Evolutionary conservation across 148 eudicot genomes (phyloP), one percentile per base, ranked within the genome.

Genomic region (Silene conica): DNA sequence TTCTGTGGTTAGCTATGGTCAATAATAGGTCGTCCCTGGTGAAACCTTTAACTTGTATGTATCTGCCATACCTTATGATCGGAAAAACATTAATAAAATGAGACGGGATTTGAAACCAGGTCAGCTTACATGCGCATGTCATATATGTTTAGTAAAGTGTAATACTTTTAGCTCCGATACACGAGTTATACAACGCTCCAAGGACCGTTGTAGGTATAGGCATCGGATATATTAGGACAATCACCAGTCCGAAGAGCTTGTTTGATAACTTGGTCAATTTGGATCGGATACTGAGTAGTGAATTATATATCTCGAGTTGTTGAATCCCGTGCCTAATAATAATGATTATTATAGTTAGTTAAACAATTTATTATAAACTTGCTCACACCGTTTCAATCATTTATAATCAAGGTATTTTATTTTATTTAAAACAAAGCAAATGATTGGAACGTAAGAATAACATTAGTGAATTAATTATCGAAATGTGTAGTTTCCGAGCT

Each of bases 21-120:
- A 90, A 90, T 73, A 90, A 88, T 57, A 90, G 88, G 0, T 90
- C 91, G 50, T 87, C 4, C 93, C 91, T 1, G 93, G 86, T 83
- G 82, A 70, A 12, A 89, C 96, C 72, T 85, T 89, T 26, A 91
- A 79, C 80, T 78, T 84, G 69, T 80, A 89, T 19, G 89, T 87
- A 18, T 84, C 96, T 72, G 77, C 72, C 71, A 78, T 55, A 58
- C 81, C 81, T 78, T 1, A 22, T 7, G 5, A 60, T 22, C 21
- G 18, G 8, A 64, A 5, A 38, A 4, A 6, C 18, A 31, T 2
- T 25, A 13, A 63, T 13, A n/a, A n/a, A n/a, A n/a, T n/a, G n/a
- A n/a, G 34, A 31, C 34, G 34, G 3, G 34, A 31, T 31, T 31
- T 31, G 3, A 31, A 31, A 3, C 34, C 34, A 31, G 34, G 34